Base-by-base conservation (phyloP, 345 rosid genomes). In the Linum tenue region DNA sequence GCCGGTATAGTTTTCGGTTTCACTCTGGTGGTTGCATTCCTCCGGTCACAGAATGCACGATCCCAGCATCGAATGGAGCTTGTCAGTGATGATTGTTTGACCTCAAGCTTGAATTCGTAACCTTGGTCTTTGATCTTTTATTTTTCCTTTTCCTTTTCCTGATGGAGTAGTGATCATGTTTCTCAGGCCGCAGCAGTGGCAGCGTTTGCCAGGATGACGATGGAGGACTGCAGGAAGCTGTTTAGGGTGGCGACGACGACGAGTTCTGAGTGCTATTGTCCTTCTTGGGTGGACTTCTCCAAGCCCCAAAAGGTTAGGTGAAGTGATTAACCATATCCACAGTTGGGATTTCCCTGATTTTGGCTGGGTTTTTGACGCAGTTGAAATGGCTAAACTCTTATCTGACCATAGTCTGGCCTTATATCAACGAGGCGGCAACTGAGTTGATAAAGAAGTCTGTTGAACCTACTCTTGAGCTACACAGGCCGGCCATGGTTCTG, bases 281-380 rank as follows among this genome's bases (percentile, higher is more conserved):
- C 99, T 71, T 76, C 98, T 17, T 95, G 99, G 99, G 91, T 95
- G 60, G 95, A 85, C 75, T 95, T 95, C 85, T 84, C 98, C 35
- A 87, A 86, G 80, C 84, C 82, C 58, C 99, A 95, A 89, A 95
- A 91, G 96, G 73, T 85, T 72, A 76, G 79, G 70, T 22, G 31
- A 44, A 58, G 17, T 41, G 1, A 37, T 63, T 44, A 4, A 2
- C 38, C 11, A 50, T 62, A 4, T 57, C 62, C n/a, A 17, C 2
- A n/a, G 57, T 55, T 44, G 38, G 61, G 5, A 53, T 41, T 17
- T 65, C 67, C 57, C 65, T 63, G 70, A 41, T 10, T 42, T 68
- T 15, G n/a, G 22, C 37, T 22, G 16, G 55, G 72, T 57, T 10
- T 59, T 74, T 73, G 70, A 69, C 82, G 68, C 86, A 89, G 96